phyloP scores from a whole-genome alignment of 1,284 basidiomycete species.

The Paramarasmius palmivorus region DNA sequence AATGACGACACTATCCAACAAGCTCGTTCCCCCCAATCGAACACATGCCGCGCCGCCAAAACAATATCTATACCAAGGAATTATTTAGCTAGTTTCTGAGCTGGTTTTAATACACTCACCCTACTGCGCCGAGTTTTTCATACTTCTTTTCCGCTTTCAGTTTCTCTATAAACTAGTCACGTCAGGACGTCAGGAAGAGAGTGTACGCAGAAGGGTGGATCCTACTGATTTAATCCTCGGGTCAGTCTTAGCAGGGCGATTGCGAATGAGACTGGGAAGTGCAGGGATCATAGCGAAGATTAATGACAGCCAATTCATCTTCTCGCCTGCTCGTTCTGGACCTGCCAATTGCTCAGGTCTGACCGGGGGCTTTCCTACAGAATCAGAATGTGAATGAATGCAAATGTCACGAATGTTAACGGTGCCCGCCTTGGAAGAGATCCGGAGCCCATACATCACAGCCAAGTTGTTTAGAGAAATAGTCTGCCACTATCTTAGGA shows the following conservation, averaged over 20 bases:
- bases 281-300: background rate
- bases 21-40: constrained; percentile 38
- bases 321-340: too few species aligned
- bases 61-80: constrained; percentile 47
- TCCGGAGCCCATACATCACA: constrained; percentile 59
- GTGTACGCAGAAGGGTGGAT: background rate
- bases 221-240: constrained; percentile 30
- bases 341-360: background rate
- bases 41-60: constrained; percentile 52
- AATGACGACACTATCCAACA: constrained; percentile 52
- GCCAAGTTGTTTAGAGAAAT: constrained; percentile 42
- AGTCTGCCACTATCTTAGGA: constrained; percentile 55
- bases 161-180: constrained; percentile 45
- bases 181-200: background rate
- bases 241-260: constrained; percentile 28
- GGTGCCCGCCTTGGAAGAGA: constrained; percentile 40
- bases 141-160: constrained; percentile 55
- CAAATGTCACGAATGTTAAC: background rate
- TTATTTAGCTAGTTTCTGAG: background rate
- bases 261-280: background rate
- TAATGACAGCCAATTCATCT: too few species aligned
- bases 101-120: constrained; percentile 34
- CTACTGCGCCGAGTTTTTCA: constrained; percentile 58
- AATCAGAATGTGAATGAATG: background rate
- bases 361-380: background rate